Evolutionary conservation across 305 asterid species (phyloP), one percentile per base, ranked within the genome.

Genomic region (Fraxinus nigra): DNA sequence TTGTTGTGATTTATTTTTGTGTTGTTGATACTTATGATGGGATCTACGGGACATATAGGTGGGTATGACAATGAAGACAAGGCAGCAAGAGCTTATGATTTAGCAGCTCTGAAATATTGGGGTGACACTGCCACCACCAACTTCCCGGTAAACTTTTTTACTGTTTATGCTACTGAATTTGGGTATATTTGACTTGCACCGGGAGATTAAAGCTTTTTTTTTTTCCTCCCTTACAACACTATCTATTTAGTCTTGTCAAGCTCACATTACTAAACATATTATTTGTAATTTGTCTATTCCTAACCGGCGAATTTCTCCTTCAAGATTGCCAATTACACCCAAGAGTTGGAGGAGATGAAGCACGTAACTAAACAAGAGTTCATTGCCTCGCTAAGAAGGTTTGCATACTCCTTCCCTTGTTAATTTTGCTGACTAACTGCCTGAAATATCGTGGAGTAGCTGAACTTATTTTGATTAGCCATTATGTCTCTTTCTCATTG

Each of bases 71-170:
- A 94, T 78, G 99, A 96, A 89, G 99, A 93, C 9, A 94, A 90
- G 91, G 99, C 99, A 1, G 99, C 99, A 7, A 89, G 98, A 80
- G 86, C 99, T 7, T 96, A 96, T 74, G 99, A 96, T 88, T 86
- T 96, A 90, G 99, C 99, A n/a, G 99, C 99, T 32, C 92, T 95
- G 43, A 95, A 94, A 75, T 95, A 95, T 85, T 95, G 99, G 99
- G 99, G 99, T 79, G 83, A 98, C 32, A 85, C 93, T 7, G 98
- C 99, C 70, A 96, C 97, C 40, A 96, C 99, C 77, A 96, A 96
- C 86, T 93, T 91, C 85, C 98, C 98, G 75, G 99, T 96, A 90
- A 85, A 0, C 22, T 78, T 10, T 13, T 30, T 76, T 0, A 33
- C 30, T 14, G 14, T 69, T 28, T 69, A 10, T 18, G 61, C n/a